Conservation (phyloP, 2,329 filamentous ascomycete genomes). For the Beauveria pseudobassiana region DNA sequence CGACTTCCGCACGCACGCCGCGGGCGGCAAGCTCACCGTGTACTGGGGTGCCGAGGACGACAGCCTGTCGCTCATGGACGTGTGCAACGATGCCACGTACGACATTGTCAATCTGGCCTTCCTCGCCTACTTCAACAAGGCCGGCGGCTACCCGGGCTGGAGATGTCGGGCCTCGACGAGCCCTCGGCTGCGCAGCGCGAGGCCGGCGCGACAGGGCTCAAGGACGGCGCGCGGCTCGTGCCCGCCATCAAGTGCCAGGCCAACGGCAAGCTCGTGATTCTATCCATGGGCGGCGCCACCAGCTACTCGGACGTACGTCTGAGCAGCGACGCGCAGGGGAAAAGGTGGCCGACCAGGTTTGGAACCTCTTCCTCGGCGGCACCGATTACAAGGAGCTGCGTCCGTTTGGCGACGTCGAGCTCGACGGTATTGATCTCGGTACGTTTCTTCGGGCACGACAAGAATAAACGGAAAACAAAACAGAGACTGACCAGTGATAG, state of each 20-base stretch:
- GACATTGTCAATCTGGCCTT: slow-evolving; percentile 19
- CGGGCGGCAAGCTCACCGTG: slow-evolving; percentile 16
- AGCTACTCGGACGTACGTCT: slow-evolving; percentile 59
- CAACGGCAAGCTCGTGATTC: slow-evolving; percentile 59
- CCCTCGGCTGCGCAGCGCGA: slow-evolving; percentile 12
- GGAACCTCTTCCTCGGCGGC: slow-evolving; percentile 56
- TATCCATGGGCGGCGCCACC: slow-evolving; percentile 62
- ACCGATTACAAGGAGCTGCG: slow-evolving; percentile 39
- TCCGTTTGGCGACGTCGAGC: slow-evolving; percentile 57
- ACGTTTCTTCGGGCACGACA: not conserved
- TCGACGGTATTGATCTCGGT: slow-evolving; percentile 65
- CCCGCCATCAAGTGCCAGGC: slow-evolving; percentile 48
- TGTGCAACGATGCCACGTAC: slow-evolving; percentile 16
- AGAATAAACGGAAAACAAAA: not conserved
- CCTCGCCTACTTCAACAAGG: slow-evolving; percentile 16
- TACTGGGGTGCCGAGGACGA: slow-evolving; percentile 18
- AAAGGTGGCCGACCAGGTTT: slow-evolving; percentile 52
- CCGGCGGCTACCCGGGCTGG: slow-evolving; percentile 12
- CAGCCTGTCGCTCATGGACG: slow-evolving; percentile 14
- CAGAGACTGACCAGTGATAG: not conserved
- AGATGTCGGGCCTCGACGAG: slow-evolving; percentile 4
- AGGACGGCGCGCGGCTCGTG: slow-evolving; percentile 16
- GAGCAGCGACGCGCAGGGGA: slow-evolving; percentile 34
- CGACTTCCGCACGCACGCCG: slow-evolving; percentile 3
- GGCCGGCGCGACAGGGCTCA: slow-evolving; percentile 17